Evolutionary conservation across 768 basidiomycete species (phyloP).

Genomic region (Kwoniella bestiolae): DNA sequence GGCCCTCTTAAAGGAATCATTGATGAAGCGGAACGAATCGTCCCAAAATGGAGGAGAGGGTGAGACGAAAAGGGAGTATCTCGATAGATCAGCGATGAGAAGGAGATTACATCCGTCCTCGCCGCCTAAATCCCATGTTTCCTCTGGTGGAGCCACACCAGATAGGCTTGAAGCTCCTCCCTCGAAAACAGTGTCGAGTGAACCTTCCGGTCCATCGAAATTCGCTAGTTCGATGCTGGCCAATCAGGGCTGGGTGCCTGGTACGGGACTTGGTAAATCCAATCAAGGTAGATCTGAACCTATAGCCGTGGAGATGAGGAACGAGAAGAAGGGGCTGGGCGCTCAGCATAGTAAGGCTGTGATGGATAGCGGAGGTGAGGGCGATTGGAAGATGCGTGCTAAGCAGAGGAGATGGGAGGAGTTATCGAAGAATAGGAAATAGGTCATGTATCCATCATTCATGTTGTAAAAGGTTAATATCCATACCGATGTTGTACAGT

Average conservation of each 20-base stretch:
- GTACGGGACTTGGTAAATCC: slow-evolving; percentile 40
- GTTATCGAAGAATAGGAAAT: neutral
- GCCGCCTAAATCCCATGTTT: slow-evolving; percentile 7
- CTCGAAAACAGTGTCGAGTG: neutral
- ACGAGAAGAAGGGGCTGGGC: slow-evolving; percentile 40
- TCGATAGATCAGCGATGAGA: slow-evolving; percentile 48
- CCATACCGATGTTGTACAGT: neutral
- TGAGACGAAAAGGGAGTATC: slow-evolving; percentile 26
- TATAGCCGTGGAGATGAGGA: slow-evolving; percentile 34
- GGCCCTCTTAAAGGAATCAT: slow-evolving; percentile 31
- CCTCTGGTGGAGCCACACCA: neutral
- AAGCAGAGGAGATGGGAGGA: slow-evolving; percentile 41
- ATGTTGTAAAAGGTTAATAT: neutral
- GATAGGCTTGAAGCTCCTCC: neutral
- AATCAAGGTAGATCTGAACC: slow-evolving; percentile 36
- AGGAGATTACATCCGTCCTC: slow-evolving; percentile 37
- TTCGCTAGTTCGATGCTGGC: slow-evolving; percentile 31
- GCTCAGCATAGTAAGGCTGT: slow-evolving; percentile 31
- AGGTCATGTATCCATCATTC: neutral
- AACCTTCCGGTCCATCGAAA: slow-evolving; percentile 11
- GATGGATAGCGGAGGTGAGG: slow-evolving; percentile 18
- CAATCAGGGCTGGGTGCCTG: slow-evolving; percentile 46
- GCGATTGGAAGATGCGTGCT: slow-evolving; percentile 42
- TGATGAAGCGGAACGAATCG: slow-evolving; percentile 20
- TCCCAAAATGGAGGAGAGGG: neutral